Base-by-base conservation (phyloP, 2,329 filamentous ascomycete genomes). In the Fonsecaea nubica region DNA sequence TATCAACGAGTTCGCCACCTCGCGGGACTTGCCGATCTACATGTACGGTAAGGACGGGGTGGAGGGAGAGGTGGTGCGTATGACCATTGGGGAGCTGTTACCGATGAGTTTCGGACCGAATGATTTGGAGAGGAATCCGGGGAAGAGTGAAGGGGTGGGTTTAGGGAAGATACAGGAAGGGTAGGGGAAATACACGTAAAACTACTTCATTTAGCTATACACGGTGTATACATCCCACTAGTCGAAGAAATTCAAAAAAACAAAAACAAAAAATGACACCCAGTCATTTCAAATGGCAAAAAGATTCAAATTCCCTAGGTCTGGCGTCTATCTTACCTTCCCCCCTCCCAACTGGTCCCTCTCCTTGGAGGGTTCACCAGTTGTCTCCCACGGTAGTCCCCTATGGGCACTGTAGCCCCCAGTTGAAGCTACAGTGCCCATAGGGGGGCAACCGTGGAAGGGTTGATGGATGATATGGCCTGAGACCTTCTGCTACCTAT, bases 1-100 rank as follows among this genome's bases (percentile, higher is more conserved):
- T 72, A 92, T 94, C 71, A 88, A 90, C 56, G 91, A 94, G 79
- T 73, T 73, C 48, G 68, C 68, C 3, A 67, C 61, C 71, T 78
- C 84, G 6, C 75, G 88, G n/a, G 80, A 84, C 5, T 88, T 87
- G 65, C 94, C 93, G 0, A 86, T 99, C 64, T 88, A 97, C 77
- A 96, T 98, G 94, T 96, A 96, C 79, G 93, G 96, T 78, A 90
- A 89, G 77, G 86, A 93, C 69, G 90, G 89, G 1, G 86, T 71
- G 38, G 58, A 63, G 3, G 68, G 65, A 5, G 54, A 69, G 53
- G 58, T 85, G 73, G 82, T 87, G n/a, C 87, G 92, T 30, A 83
- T 88, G 80, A 90, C 84, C 30, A 81, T 96, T 64, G 87, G 88
- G 70, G 84, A 92, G 74, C 69, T 86, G 65, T 73, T 86, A 72